Evolutionary conservation across 2,329 filamentous ascomycete genomes (phyloP).

Genomic region (Fusarium algeriense): DNA sequence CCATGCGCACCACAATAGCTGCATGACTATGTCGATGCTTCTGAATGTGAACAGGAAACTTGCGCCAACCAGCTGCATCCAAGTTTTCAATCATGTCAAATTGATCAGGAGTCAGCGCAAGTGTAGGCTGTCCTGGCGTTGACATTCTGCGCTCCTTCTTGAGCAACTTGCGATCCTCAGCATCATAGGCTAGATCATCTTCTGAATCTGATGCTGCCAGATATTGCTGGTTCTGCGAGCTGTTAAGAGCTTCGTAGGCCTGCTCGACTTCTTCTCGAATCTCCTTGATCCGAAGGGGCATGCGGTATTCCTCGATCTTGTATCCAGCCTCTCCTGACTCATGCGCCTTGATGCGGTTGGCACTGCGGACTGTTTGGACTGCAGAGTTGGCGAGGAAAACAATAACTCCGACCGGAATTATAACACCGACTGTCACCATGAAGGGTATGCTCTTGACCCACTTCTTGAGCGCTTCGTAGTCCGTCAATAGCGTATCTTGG

Average conservation of each 20-base stretch:
- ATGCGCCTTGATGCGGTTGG: constrained; percentile 80
- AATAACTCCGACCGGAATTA: constrained; percentile 79
- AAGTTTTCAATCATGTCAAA: constrained; percentile 87
- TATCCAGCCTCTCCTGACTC: constrained; percentile 77
- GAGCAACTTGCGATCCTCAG: constrained; percentile 58
- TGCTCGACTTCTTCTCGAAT: constrained; percentile 82
- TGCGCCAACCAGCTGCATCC: constrained; percentile 73
- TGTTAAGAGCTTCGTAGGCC: constrained; percentile 79
- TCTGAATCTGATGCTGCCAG: constrained; percentile 68
- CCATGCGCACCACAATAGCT: constrained; percentile 85
- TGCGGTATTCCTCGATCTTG: constrained; percentile 76
- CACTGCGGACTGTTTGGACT: constrained; percentile 81
- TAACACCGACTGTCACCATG: constrained; percentile 72
- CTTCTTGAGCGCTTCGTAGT: constrained; percentile 49
- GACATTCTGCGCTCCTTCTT: constrained; percentile 57
- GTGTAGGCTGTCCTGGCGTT: constrained; percentile 69
- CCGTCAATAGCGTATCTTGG: constrained; percentile 49
- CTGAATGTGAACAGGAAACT: constrained; percentile 79
- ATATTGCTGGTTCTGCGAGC: constrained; percentile 77
- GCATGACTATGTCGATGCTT: constrained; percentile 86
- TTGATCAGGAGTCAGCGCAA: constrained; percentile 83
- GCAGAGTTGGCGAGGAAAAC: constrained; percentile 81
- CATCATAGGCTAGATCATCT: constrained; percentile 49
- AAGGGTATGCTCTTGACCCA: constrained; percentile 70
- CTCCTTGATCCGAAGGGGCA: constrained; percentile 81